These are phyloP conservation scores for Fragilariopsis cylindrus DNA, from an alignment of 108 stramenopile genomes.

Conservation along the genomic window DNA sequence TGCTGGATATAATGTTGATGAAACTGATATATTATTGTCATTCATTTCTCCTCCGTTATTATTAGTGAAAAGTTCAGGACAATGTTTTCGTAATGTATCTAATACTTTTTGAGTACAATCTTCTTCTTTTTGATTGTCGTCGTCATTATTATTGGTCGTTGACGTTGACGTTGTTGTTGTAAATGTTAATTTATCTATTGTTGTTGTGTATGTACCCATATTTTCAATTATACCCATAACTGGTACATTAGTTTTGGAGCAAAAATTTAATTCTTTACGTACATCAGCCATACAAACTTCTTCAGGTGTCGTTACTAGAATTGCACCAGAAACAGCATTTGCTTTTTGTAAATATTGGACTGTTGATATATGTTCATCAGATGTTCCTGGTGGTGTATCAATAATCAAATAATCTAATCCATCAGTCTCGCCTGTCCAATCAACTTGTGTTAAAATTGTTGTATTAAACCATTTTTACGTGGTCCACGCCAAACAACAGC, in stretches of 20 bases:
- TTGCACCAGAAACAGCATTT: slow-evolving; percentile 73
- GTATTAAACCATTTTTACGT: slow-evolving; percentile 98
- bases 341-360: slow-evolving; percentile 95
- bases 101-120: slow-evolving; percentile 72
- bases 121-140: slow-evolving; percentile 15
- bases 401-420: slow-evolving; percentile 97
- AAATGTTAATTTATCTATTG: slow-evolving; percentile 67
- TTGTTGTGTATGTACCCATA: slow-evolving; percentile 84
- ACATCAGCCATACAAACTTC: slow-evolving; percentile 98
- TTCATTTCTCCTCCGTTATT: slow-evolving; percentile 2
- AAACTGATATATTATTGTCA: slow-evolving; percentile 19
- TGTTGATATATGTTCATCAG: slow-evolving; percentile 98
- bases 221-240: slow-evolving; percentile 99
- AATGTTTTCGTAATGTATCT: slow-evolving; percentile 55
- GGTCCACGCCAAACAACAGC: slow-evolving; percentile 99
- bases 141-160: background rate
- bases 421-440: slow-evolving; percentile 77
- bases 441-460: slow-evolving; percentile 97
- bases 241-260: slow-evolving; percentile 90
- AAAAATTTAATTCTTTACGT: slow-evolving; percentile 98
- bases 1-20: slow-evolving; percentile 73
- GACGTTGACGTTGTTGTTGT: background rate
- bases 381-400: slow-evolving; percentile 99
- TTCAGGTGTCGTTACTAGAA: slow-evolving; percentile 99
- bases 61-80: slow-evolving; percentile 77